Conservation (phyloP, 805 yeast species). For the Clavispora fructus region DNA sequence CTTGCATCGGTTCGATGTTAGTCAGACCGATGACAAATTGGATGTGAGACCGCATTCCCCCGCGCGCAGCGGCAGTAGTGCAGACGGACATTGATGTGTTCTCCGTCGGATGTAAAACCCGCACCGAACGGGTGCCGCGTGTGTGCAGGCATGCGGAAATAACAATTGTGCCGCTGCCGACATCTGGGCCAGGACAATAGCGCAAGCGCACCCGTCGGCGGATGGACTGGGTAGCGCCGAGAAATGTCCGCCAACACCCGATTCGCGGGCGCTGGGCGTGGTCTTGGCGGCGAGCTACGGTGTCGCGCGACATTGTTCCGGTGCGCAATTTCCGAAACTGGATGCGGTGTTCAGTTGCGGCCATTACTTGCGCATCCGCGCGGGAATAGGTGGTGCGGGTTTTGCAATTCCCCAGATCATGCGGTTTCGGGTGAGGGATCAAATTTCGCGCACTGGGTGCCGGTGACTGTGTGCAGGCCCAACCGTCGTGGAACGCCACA, state of each 20-base stretch:
- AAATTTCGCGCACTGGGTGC: not conserved
- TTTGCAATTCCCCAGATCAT: not conserved
- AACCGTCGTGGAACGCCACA: not conserved
- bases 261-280: too few relatives aligned
- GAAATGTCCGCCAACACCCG: not conserved
- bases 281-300: too few relatives aligned
- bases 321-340: too few relatives aligned
- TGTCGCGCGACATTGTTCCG: too few relatives aligned
- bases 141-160: not conserved
- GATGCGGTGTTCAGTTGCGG: not conserved
- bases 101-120: not conserved
- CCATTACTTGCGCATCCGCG: not conserved
- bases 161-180: not conserved
- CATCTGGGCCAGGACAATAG: not conserved
- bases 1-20: not conserved
- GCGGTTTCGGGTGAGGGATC: not conserved
- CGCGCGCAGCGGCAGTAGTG: not conserved
- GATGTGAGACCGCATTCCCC: not conserved
- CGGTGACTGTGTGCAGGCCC: not conserved
- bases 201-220: too few relatives aligned
- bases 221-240: not conserved
- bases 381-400: not conserved
- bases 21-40: not conserved
- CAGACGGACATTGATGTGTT: not conserved
- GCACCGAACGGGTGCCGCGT: not conserved